Evolutionary conservation across 306 rosid genomes (phyloP), one percentile per base, ranked within the genome.

Genomic region (Trifolium subterraneum): DNA sequence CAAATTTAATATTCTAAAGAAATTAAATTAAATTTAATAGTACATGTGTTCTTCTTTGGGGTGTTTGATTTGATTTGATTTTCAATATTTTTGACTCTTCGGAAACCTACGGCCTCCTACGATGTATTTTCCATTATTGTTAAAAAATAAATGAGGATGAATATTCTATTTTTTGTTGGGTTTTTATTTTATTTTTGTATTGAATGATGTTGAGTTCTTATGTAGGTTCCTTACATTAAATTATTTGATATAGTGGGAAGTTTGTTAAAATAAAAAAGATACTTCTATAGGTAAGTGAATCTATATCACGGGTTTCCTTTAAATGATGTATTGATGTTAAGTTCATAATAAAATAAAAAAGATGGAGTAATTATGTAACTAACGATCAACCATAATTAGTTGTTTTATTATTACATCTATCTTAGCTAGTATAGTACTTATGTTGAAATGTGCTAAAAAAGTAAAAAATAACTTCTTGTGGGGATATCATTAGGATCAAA

Each of bases 51-150:
- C 77, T 64, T 70, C n/a, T 54, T 70, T 78, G 23, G 71, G 54
- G 80, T 54, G n/a, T 64, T 55, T 77, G 38, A 39, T 84, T 61
- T 84, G 48, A 13, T 64, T 55, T 77, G 38, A 39, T 84, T 62
- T 84, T 84, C 85, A 70, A 68, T 27, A 18, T 44, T 75, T 58
- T 78, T 79, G 85, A 84, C 87, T 62, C 68, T 33, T 51, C 16
- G 6, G 8, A 16, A 47, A 4, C 61, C 42, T 10, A 22, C 20
- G 11, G 7, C 29, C 51, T 47, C 35, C 51, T 56, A 44, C 63
- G 60, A 3, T 38, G 61, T 69, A 72, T 22, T 80, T 72, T 42
- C 23, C 33, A 64, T 41, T 50, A 35, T 78, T 64, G 12, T 41
- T 27, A 27, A 27, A 29, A 4, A 29, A 29, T 3, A 9, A 9